Conservation (phyloP, 2,329 filamentous ascomycete species). For the Neonectria hederae region DNA sequence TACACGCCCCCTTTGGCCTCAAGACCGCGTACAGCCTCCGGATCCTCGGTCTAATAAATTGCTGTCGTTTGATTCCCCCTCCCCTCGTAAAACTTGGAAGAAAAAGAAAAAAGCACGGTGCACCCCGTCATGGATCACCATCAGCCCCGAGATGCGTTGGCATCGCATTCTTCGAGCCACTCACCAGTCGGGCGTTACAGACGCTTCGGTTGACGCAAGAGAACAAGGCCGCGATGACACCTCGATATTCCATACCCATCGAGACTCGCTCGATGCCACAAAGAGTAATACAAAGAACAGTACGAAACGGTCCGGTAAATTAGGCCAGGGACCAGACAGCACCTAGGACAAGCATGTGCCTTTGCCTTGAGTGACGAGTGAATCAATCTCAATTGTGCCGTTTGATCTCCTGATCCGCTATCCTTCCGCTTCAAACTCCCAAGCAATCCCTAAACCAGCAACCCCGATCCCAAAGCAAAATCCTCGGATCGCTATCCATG, state of each 20-base stretch:
- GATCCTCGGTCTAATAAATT: neutral
- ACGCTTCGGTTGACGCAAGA: neutral
- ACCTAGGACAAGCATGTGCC: neutral
- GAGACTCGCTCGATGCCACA: neutral
- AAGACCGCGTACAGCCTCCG: neutral
- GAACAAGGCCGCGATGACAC: neutral
- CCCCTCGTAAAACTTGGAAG: neutral
- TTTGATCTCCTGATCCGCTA: constrained; percentile 4
- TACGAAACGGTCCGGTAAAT: neutral
- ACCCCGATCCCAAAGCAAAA: neutral
- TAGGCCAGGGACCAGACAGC: neutral
- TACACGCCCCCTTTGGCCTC: neutral
- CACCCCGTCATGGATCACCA: neutral
- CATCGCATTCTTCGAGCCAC: neutral
- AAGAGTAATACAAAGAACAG: neutral
- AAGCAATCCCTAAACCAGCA: neutral
- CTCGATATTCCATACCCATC: neutral
- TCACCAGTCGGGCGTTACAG: neutral
- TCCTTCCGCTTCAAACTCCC: neutral
- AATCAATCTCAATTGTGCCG: neutral
- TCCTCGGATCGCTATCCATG: neutral
- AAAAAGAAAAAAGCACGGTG: neutral
- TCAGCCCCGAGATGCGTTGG: neutral
- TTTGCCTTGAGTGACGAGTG: neutral
- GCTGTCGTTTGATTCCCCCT: neutral